Percentiles rank a stretch among this genome's conserved stretches.
phyloP scores from a whole-genome alignment of 2,329 filamentous ascomycete species.

The Ilyonectria sp. region DNA sequence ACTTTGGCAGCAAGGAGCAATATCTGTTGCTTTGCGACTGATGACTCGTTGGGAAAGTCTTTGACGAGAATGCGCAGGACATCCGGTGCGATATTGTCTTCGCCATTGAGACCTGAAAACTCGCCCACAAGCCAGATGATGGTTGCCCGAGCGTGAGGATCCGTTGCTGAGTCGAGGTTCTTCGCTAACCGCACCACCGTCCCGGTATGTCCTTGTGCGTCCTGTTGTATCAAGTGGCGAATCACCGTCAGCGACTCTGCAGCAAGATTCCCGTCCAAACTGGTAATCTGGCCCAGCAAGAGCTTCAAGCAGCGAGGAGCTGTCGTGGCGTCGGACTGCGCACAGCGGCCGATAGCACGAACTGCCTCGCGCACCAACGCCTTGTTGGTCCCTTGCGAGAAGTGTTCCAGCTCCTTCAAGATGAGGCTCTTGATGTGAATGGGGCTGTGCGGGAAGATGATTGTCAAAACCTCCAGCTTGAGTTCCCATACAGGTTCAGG shows the following conservation, averaged over 20 bases:
- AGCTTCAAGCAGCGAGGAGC: constrained; percentile 86
- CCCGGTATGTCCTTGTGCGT: constrained; percentile 83
- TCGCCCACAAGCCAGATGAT: constrained; percentile 99
- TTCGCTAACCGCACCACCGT: constrained; percentile 93
- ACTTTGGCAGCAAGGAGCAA: constrained; percentile 96
- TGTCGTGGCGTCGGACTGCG: constrained; percentile 80
- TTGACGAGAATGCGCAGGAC: constrained; percentile 90
- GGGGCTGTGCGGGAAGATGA: constrained; percentile 89
- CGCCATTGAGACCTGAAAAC: constrained; percentile 84
- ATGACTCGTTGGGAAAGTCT: constrained; percentile 86
- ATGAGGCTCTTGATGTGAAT: constrained; percentile 86
- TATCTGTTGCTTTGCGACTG: constrained; percentile 91
- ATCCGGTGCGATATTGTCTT: constrained; percentile 93
- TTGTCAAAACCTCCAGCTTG: constrained; percentile 90
- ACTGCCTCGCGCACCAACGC: constrained; percentile 90
- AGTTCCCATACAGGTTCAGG: constrained; percentile 87
- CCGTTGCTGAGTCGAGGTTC: constrained; percentile 89
- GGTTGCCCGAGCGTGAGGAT: constrained; percentile 89
- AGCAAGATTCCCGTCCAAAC: constrained; percentile 87
- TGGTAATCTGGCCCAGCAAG: constrained; percentile 89
- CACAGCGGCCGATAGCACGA: constrained; percentile 92
- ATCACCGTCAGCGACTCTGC: constrained; percentile 96
- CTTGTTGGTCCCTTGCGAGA: constrained; percentile 81
- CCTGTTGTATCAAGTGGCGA: constrained; percentile 93
- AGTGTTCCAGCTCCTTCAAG: constrained; percentile 93